Percentiles rank a stretch among this genome's conserved stretches.
Evolutionary conservation across 2,329 filamentous ascomycete species (phyloP).

Genomic region (Neophaeococcomyces aloes): DNA sequence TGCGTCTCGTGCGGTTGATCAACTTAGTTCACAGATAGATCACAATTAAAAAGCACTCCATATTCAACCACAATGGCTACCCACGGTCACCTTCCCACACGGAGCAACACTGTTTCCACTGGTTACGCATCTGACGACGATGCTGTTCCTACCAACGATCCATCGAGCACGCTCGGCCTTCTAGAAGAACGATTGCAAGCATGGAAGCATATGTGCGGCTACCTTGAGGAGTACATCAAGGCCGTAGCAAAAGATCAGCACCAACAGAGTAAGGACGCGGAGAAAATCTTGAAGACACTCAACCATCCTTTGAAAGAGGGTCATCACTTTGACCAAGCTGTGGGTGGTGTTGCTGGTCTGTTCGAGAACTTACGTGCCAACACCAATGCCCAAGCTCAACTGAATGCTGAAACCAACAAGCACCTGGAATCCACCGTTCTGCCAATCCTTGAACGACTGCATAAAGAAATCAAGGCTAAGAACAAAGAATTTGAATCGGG

Average conservation of each 20-base stretch:
- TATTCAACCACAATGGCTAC: conserved; percentile 12
- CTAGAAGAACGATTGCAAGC: conserved; percentile 81
- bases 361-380: conserved; percentile 93
- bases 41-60: no score
- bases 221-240: conserved; percentile 80
- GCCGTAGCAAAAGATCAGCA: conserved; percentile 80
- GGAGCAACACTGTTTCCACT: conserved; percentile 12
- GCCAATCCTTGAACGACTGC: conserved; percentile 78
- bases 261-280: conserved; percentile 83
- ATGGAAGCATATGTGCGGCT: conserved; percentile 89
- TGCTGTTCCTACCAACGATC: conserved; percentile 49
- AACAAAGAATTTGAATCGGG: conserved; percentile 76
- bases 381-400: conserved; percentile 77
- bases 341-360: conserved; percentile 78
- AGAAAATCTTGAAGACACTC: conserved; percentile 87
- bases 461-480: conserved; percentile 96
- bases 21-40: no score
- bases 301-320: conserved; percentile 76
- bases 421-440: conserved; percentile 76
- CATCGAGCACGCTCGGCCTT: conserved; percentile 63
- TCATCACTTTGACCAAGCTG: conserved; percentile 80
- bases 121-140: conserved; percentile 40
- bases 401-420: conserved; percentile 84
- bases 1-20: no score
- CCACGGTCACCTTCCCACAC: conserved; percentile 8